These are phyloP conservation scores for Heracleum sosnowskyi DNA, from an alignment of 129 eudicot species.

Conservation along the genomic window DNA sequence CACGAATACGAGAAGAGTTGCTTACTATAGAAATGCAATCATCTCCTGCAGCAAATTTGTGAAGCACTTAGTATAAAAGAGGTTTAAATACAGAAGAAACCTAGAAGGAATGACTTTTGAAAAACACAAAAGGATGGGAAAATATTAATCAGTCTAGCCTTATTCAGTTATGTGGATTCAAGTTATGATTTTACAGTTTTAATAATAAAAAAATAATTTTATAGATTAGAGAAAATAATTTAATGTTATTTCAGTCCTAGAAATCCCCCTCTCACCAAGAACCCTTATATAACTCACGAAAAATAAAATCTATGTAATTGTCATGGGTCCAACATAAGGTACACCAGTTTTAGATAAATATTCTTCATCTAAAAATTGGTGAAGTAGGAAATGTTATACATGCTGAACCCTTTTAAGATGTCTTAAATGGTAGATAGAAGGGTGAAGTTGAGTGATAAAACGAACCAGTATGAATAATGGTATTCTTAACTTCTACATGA, in stretches of 20 bases:
- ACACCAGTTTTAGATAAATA: not conserved
- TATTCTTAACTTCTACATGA: slow-evolving; percentile 42
- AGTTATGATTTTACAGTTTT: not conserved
- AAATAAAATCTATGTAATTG: not conserved
- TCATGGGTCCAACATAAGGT: not conserved
- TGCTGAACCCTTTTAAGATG: not conserved
- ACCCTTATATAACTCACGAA: not conserved
- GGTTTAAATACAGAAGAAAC: slow-evolving; percentile 2
- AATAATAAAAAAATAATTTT: not conserved
- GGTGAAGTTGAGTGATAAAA: not conserved
- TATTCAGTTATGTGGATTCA: not conserved
- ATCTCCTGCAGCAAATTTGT: slow-evolving; percentile 43
- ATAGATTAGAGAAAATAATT: not conserved
- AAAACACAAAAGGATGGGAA: not conserved
- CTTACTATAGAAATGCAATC: slow-evolving; percentile 83
- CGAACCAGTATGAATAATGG: slow-evolving; percentile 56
- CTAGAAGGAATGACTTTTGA: not conserved
- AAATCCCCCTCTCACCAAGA: not conserved
- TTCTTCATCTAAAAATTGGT: not conserved
- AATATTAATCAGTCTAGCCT: not conserved
- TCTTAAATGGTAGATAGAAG: not conserved
- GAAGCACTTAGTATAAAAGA: slow-evolving; percentile 9
- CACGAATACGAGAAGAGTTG: slow-evolving; percentile 52
- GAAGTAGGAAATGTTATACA: too few species aligned
- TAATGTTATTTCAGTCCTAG: not conserved